phyloP scores from a whole-genome alignment of 768 basidiomycete species.

The Suillus lakei region DNA sequence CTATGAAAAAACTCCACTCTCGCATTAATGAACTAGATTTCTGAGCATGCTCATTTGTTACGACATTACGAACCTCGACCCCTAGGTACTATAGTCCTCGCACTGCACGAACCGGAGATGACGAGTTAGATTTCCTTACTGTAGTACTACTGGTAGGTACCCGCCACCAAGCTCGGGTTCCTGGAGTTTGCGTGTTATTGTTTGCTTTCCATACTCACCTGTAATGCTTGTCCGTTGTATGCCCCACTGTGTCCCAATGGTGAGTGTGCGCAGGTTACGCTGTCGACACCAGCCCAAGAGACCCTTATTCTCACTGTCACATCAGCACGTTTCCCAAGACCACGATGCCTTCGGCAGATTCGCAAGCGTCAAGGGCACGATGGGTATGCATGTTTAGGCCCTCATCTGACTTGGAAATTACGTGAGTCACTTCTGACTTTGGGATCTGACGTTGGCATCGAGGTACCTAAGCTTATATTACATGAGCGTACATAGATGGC shows the following conservation, averaged over 20 bases:
- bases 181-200: background rate
- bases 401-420: background rate
- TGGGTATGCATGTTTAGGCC: background rate
- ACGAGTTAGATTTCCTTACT: background rate
- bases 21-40: background rate
- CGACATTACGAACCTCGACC: background rate
- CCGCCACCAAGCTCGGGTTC: background rate
- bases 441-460: background rate
- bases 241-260: background rate
- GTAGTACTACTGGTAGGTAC: background rate
- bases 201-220: background rate
- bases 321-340: background rate
- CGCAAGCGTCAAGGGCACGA: background rate
- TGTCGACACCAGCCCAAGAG: background rate
- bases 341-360: background rate
- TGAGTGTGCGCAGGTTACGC: background rate
- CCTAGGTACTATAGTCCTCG: background rate
- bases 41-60: background rate
- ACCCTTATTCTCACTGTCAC: background rate
- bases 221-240: background rate
- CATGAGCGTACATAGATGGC: too few relatives aligned
- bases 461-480: too few relatives aligned
- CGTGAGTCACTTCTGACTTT: background rate
- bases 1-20: background rate
- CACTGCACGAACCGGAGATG: conserved; percentile 2